A percentile compares a stretch with the other conserved stretches of the same genome.
Evolutionary conservation across 352 stramenopile species (phyloP).

Genomic region (Phytophthora hybrid): DNA sequence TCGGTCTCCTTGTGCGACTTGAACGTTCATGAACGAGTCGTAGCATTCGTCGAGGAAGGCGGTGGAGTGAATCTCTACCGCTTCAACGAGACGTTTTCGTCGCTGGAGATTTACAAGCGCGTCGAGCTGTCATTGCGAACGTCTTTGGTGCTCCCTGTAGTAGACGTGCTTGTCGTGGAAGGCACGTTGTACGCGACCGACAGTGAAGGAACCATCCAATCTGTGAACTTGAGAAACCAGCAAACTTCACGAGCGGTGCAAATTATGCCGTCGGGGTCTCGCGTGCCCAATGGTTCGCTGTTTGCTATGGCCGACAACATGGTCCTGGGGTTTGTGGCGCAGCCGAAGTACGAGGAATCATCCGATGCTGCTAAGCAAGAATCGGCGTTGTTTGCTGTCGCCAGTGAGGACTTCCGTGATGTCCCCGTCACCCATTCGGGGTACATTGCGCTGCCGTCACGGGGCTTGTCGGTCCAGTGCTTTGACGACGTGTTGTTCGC

Average conservation of each 20-base stretch:
- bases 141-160: constrained; percentile 32
- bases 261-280: constrained; percentile 24
- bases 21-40: constrained; percentile 28
- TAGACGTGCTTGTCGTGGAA: constrained; percentile 34
- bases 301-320: constrained; percentile 44
- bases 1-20: constrained; percentile 31
- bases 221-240: constrained; percentile 54
- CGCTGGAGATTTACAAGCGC: constrained; percentile 41
- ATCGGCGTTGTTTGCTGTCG: constrained; percentile 29
- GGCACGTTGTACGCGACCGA: constrained; percentile 50
- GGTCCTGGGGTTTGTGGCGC: constrained; percentile 39
- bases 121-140: constrained; percentile 36
- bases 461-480: constrained; percentile 22
- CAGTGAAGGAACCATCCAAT: constrained; percentile 40
- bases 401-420: constrained; percentile 50
- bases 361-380: not conserved
- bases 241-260: constrained; percentile 49
- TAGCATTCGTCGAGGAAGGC: constrained; percentile 38
- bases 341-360: not conserved
- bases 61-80: constrained; percentile 39
- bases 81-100: constrained; percentile 37
- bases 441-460: constrained; percentile 14
- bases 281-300: constrained; percentile 11
- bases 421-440: constrained; percentile 36
- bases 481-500: constrained; percentile 46